Percentiles rank a stretch among this genome's conserved stretches.
phyloP scores from a whole-genome alignment of 257 asterid genomes.

The Petunia axillaris region DNA sequence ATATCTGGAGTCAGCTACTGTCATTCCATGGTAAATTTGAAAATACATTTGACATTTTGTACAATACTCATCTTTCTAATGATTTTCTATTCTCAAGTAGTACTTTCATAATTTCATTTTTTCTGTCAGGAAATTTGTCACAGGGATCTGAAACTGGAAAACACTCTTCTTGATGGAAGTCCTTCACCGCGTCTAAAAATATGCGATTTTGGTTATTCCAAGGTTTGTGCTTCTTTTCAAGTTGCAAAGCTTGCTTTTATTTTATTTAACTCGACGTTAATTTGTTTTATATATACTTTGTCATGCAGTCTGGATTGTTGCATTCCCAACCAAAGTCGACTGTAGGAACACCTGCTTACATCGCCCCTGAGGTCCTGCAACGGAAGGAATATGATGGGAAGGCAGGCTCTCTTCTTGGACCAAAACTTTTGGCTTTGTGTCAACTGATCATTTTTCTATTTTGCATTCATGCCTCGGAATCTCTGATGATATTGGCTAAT shows the following conservation, averaged over 20 bases:
- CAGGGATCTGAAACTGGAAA: slow-evolving; percentile 91
- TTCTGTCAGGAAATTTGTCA: slow-evolving; percentile 86
- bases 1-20: slow-evolving; percentile 94
- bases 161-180: slow-evolving; percentile 91
- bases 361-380: slow-evolving; percentile 94
- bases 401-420: slow-evolving; percentile 43
- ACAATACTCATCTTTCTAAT: not conserved
- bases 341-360: slow-evolving; percentile 96
- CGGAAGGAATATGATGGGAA: slow-evolving; percentile 97
- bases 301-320: slow-evolving; percentile 76
- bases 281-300: slow-evolving; percentile 14
- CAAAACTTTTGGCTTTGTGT: not conserved
- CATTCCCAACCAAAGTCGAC: slow-evolving; percentile 97
- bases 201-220: slow-evolving; percentile 96
- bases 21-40: slow-evolving; percentile 67
- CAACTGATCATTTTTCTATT: not conserved
- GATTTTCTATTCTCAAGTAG: slow-evolving; percentile 16
- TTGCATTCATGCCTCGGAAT: too few species aligned
- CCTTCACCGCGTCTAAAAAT: slow-evolving; percentile 90
- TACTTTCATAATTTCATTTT: slow-evolving; percentile 21
- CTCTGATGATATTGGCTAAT: not conserved
- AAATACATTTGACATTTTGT: not conserved
- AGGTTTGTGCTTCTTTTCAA: slow-evolving; percentile 46
- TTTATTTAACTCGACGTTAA: not conserved
- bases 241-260: not conserved